Evolutionary conservation across 768 basidiomycete species (phyloP).

Genomic region (Lactarius vividus): DNA sequence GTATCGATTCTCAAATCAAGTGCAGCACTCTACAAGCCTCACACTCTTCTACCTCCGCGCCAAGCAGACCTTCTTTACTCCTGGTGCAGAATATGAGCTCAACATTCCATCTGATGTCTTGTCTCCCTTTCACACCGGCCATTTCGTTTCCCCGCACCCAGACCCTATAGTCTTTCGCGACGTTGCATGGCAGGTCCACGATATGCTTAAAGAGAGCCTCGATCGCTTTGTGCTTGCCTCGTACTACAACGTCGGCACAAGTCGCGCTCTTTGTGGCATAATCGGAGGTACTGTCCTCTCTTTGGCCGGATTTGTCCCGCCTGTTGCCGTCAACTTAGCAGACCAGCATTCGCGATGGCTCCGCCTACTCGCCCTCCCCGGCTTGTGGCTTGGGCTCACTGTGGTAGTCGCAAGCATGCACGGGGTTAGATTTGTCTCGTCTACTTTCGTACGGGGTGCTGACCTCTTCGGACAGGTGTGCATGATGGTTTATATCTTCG

Average conservation of each 20-base stretch:
- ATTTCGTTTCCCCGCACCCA: slow-evolving; percentile 54
- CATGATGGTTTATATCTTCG: slow-evolving; percentile 75
- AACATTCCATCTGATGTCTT: slow-evolving; percentile 65
- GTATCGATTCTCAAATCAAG: slow-evolving; percentile 27
- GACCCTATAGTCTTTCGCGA: slow-evolving; percentile 63
- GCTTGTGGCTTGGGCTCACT: slow-evolving; percentile 67
- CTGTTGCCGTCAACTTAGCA: slow-evolving; percentile 44
- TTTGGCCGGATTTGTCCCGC: slow-evolving; percentile 41
- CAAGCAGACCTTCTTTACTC: slow-evolving; percentile 78
- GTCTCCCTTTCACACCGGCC: slow-evolving; percentile 43
- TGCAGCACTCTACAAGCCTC: slow-evolving; percentile 39
- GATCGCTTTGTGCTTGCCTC: slow-evolving; percentile 66
- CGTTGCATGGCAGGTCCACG: slow-evolving; percentile 54
- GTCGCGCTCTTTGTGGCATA: slow-evolving; percentile 67
- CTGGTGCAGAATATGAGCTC: slow-evolving; percentile 68
- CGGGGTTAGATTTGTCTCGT: slow-evolving; percentile 45
- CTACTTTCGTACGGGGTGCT: neutral
- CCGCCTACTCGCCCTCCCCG: slow-evolving; percentile 59
- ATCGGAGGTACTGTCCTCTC: slow-evolving; percentile 55
- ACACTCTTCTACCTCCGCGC: slow-evolving; percentile 77
- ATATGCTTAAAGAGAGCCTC: slow-evolving; percentile 62
- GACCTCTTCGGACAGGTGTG: slow-evolving; percentile 42
- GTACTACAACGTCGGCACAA: slow-evolving; percentile 68
- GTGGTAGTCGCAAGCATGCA: slow-evolving; percentile 61
- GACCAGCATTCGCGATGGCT: slow-evolving; percentile 51